Evolutionary conservation across 169 alveolate species (phyloP), one percentile per base, ranked within the genome.

Genomic region (Babesia divergens): DNA sequence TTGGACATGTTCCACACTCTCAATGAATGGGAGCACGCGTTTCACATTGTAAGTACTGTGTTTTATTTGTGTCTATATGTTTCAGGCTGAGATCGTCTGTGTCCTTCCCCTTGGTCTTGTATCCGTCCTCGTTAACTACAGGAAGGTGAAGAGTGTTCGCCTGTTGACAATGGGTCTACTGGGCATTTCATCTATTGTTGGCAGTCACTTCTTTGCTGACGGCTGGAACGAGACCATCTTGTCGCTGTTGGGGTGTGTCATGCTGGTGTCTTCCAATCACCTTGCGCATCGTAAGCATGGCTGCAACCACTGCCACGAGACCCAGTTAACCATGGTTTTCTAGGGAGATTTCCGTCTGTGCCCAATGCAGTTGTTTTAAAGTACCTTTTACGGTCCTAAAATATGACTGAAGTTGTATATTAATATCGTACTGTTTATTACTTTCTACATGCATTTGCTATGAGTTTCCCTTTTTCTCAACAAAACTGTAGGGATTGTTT

Each of bases 241-340:
- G 6, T 71, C 88, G 20, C 53, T 80, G 11, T 20, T 35, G 16
- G 88, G 88, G 3, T 80, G 88, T 65, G 75, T 65, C n/a, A 13
- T 64, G 71, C 79, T 80, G n/a, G n/a, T 80, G n/a, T 24, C 71
- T 11, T 51, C 77, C 35, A 80, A 80, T 64, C 46, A 53, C 32
- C 13, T 69, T 9, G 34, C 86, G 34, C 42, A 67, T 16, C 42
- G 62, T 7, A 24, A 42, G 24, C 53, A 44, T 53, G 58, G 68
- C 32, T 51, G 68, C 51, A 24, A 24, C 28, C 62, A 71, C 54
- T 56, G 71, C 32, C 46, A 65, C 26, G 18, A n/a, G 29, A 35
- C 43, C 72, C 56, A 29, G 34, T 37, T 37, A 6, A 47, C 47
- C 8, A 20, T 47, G 29, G 38, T 59, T 11, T 43, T 40, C 11